Conservation (phyloP, 768 basidiomycete genomes). For the Serpula lacrymans region DNA sequence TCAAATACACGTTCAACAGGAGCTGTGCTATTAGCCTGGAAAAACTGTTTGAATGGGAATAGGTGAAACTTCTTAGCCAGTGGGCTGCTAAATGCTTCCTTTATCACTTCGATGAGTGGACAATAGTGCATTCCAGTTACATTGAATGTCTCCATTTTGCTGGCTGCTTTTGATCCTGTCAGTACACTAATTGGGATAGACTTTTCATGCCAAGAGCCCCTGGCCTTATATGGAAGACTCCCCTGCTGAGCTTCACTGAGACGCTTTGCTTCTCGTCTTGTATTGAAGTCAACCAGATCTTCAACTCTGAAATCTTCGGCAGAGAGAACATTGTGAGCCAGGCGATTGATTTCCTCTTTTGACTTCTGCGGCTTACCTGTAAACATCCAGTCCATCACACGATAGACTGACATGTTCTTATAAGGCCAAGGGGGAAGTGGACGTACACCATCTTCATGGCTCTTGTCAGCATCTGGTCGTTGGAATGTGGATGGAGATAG, state of each 20-base stretch:
- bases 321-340: neutral
- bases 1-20: conserved; percentile 9
- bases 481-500: neutral
- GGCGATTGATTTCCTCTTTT: neutral
- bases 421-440: conserved; percentile 16
- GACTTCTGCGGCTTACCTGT: conserved; percentile 3
- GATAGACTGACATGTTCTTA: conserved; percentile 9
- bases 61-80: conserved; percentile 15
- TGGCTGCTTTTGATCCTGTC: neutral
- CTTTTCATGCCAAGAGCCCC: neutral
- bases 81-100: conserved; percentile 4
- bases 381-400: conserved; percentile 14
- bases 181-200: neutral
- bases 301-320: neutral
- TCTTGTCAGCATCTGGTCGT: neutral
- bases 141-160: neutral
- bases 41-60: conserved; percentile 21
- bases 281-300: conserved; percentile 1
- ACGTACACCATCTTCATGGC: too few species aligned
- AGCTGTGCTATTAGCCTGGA: conserved; percentile 9
- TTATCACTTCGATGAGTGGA: conserved; percentile 11
- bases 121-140: conserved; percentile 12
- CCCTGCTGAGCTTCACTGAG: neutral
- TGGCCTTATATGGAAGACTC: too few species aligned
- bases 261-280: neutral